Percentiles rank a stretch among this genome's conserved stretches.
Conservation (phyloP, 2,329 filamentous ascomycete species). For the Metarhizium brunneum region DNA sequence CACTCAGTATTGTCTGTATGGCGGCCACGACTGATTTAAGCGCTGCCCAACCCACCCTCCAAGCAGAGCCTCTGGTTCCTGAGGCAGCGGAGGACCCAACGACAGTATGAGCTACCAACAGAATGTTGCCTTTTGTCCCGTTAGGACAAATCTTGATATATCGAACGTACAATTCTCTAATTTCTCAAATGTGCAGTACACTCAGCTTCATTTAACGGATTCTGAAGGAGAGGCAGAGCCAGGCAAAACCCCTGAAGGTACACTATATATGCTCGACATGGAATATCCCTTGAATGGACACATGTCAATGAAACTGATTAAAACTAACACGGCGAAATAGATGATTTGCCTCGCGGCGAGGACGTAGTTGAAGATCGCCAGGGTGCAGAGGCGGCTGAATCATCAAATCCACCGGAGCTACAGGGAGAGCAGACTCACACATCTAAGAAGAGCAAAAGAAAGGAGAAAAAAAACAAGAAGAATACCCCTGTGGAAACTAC, state of each 20-base stretch:
- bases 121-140: slow-evolving; percentile 28
- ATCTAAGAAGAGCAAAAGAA: slow-evolving; percentile 8
- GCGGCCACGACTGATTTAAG: slow-evolving; percentile 24
- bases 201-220: slow-evolving; percentile 21
- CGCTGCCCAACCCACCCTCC: slow-evolving; percentile 18
- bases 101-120: slow-evolving; percentile 33
- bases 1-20: slow-evolving; percentile 15
- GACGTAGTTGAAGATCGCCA: slow-evolving; percentile 1
- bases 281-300: not conserved
- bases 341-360: not conserved
- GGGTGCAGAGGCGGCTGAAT: not conserved
- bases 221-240: slow-evolving; percentile 28
- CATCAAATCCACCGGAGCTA: slow-evolving; percentile 1
- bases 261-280: not conserved
- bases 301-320: not conserved
- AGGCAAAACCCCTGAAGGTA: slow-evolving; percentile 9
- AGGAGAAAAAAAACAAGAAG: slow-evolving; percentile 10
- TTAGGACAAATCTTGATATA: slow-evolving; percentile 29
- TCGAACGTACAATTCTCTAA: slow-evolving; percentile 30
- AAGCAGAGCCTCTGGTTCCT: slow-evolving; percentile 11
- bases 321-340: not conserved
- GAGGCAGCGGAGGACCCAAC: slow-evolving; percentile 17
- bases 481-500: slow-evolving; percentile 6
- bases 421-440: slow-evolving; percentile 8
- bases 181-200: slow-evolving; percentile 34